Percentiles rank a stretch among this genome's conserved stretches.
phyloP scores from a whole-genome alignment of 371 early-diverging fungal genomes.

The Syncephalastrum sp. region DNA sequence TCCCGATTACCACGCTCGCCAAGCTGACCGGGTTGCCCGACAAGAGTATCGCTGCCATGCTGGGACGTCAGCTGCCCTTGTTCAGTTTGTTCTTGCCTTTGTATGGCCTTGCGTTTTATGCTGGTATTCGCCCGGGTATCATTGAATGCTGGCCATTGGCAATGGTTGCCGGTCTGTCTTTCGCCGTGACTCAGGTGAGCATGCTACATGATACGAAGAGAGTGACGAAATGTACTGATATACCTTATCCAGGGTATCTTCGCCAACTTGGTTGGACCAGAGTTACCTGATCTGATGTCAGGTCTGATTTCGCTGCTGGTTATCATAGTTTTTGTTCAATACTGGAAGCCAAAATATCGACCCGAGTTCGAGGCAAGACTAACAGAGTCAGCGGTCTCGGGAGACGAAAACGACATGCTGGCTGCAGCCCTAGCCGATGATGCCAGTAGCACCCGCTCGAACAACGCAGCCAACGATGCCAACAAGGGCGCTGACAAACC shows the following conservation, averaged over 20 bases:
- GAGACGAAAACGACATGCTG: neutral
- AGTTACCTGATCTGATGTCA: conserved; percentile 50
- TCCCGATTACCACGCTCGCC: conserved; percentile 50
- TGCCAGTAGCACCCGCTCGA: neutral
- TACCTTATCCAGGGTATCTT: conserved; percentile 24
- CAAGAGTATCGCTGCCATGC: conserved; percentile 41
- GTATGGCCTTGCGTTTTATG: conserved; percentile 41
- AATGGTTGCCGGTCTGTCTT: conserved; percentile 43
- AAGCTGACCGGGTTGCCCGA: conserved; percentile 38
- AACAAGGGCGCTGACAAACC: neutral
- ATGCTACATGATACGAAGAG: no score
- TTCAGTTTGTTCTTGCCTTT: conserved; percentile 40
- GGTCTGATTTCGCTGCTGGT: conserved; percentile 40
- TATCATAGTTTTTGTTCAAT: conserved; percentile 42
- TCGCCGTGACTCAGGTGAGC: conserved; percentile 39
- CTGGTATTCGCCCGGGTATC: conserved; percentile 40
- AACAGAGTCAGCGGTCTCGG: neutral
- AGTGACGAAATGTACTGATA: neutral
- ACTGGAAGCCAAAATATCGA: conserved; percentile 47
- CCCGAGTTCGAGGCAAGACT: conserved; percentile 33
- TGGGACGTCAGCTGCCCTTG: conserved; percentile 50
- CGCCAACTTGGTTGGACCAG: conserved; percentile 47
- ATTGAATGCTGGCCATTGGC: conserved; percentile 50
- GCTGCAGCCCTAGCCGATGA: neutral
- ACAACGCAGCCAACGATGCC: conserved; percentile 1